phyloP scores from a whole-genome alignment of 805 yeast genomes.

The Cyberlindnera sargentensis region DNA sequence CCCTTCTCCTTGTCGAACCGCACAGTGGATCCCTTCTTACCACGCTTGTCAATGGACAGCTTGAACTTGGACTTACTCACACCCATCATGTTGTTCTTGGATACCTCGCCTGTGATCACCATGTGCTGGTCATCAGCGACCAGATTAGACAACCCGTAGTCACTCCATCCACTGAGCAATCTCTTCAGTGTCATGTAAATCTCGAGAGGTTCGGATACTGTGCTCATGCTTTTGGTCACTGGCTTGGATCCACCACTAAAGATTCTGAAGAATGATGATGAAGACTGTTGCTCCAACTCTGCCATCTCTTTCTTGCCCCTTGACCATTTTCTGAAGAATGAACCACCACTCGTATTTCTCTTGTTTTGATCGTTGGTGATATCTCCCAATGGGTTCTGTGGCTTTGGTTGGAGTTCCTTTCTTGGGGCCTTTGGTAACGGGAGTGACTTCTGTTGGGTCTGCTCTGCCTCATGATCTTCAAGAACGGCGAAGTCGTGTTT shows the following conservation, averaged over 20 bases:
- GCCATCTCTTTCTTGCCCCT: slow-evolving; percentile 18
- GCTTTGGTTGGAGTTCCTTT: background rate
- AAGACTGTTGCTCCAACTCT: slow-evolving; percentile 8
- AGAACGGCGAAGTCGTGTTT: slow-evolving; percentile 1
- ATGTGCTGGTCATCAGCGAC: slow-evolving; percentile 34
- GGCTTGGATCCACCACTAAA: slow-evolving; percentile 19
- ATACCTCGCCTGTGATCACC: slow-evolving; percentile 53
- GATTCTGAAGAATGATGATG: slow-evolving; percentile 27
- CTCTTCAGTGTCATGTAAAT: slow-evolving; percentile 59
- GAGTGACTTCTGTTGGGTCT: slow-evolving; percentile 15
- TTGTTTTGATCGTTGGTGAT: slow-evolving; percentile 17
- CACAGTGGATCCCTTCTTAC: slow-evolving; percentile 45
- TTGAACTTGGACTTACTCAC: slow-evolving; percentile 59
- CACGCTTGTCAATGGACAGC: slow-evolving; percentile 37
- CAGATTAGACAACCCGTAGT: slow-evolving; percentile 59
- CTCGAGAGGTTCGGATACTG: slow-evolving; percentile 36
- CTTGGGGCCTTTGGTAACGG: slow-evolving; percentile 13
- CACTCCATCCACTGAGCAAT: slow-evolving; percentile 59
- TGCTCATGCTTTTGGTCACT: slow-evolving; percentile 22
- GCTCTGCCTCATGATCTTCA: slow-evolving; percentile 1
- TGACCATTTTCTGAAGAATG: slow-evolving; percentile 25
- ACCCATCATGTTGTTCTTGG: slow-evolving; percentile 54
- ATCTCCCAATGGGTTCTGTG: slow-evolving; percentile 13
- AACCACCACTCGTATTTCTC: slow-evolving; percentile 16
- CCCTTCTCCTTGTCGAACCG: slow-evolving; percentile 60